Conservation (phyloP, 2,329 filamentous ascomycete species). For the Paramyrothecium sp. region DNA sequence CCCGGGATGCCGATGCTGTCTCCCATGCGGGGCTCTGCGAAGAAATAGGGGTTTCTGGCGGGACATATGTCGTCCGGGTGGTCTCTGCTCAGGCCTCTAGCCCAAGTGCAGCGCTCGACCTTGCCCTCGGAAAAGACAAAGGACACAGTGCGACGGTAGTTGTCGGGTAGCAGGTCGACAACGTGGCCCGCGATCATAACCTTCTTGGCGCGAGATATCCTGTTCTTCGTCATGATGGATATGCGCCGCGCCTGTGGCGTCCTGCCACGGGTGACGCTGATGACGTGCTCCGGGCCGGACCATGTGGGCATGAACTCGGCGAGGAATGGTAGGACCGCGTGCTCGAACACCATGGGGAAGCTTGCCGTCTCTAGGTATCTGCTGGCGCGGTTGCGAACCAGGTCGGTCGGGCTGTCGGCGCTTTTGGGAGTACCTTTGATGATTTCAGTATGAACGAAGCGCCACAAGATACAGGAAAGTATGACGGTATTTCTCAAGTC, state of each 20-base stretch:
- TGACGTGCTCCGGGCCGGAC: constrained; percentile 36
- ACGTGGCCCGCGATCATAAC: constrained; percentile 38
- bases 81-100: constrained; percentile 33
- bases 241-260: constrained; percentile 32
- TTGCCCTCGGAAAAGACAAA: constrained; percentile 38
- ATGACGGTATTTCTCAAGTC: not conserved
- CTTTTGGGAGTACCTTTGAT: constrained; percentile 21
- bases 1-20: constrained; percentile 40
- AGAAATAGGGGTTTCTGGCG: constrained; percentile 42
- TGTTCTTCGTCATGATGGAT: constrained; percentile 36
- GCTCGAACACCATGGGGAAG: constrained; percentile 42
- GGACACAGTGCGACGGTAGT: constrained; percentile 23
- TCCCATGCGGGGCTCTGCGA: constrained; percentile 41
- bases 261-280: constrained; percentile 35
- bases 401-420: constrained; percentile 29
- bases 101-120: constrained; percentile 36
- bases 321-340: constrained; percentile 41
- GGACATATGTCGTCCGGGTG: constrained; percentile 39
- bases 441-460: not conserved
- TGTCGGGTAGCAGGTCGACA: constrained; percentile 36
- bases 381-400: constrained; percentile 21
- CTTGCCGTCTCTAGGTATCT: constrained; percentile 29
- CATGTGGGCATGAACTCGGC: constrained; percentile 39
- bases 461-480: too few species aligned
- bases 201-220: constrained; percentile 32